Evolutionary conservation across 163 green algal species (phyloP), one percentile per base, ranked within the genome.

Genomic region (Scenedesmus sp.): DNA sequence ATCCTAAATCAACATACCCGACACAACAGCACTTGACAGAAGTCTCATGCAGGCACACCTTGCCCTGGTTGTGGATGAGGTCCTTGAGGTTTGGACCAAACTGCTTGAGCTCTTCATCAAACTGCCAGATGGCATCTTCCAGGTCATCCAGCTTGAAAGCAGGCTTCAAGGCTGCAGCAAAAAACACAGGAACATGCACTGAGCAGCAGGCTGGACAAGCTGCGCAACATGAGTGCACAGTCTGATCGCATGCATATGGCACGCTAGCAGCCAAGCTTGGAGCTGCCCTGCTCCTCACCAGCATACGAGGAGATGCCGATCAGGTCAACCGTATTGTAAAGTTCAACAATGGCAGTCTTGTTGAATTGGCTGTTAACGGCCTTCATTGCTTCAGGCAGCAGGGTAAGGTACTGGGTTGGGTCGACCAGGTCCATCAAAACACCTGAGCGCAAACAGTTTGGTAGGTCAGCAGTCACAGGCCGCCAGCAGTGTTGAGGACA

Each of bases 61-160:
- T 89, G 62, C 85, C 85, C 85, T 89, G 82, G 62, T 89, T 89
- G 62, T 82, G 54, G 85, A 82, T 60, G 23, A 89, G 62, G 4
- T 90, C 54, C 12, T 91, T 86, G 70, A 91, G 87, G 54, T 91
- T n/a, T 26, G 74, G 73, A n/a, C 87, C 87, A 91, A 91, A 91
- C 56, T 55, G 52, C 23, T 76, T 73, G 9, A 91, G 57, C 56
- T 91, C 87, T 52, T 20, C 12, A 55, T 91, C 87, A 91, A 91
- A 91, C 87, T 91, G 87, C 56, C 59, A 70, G 54, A 91, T 91
- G 18, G 87, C 87, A 66, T 85, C 87, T 18, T 70, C 87, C 20
- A 91, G 70, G 87, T 91, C 74, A 34, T 73, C 34, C n/a, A 85
- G 73, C 70, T 74, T 86, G 54, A 91, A 91, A 3, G 46, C 23